These are phyloP conservation scores for Diatrype stigma DNA, from an alignment of 2,329 filamentous ascomycete species.

Conservation along the genomic window DNA sequence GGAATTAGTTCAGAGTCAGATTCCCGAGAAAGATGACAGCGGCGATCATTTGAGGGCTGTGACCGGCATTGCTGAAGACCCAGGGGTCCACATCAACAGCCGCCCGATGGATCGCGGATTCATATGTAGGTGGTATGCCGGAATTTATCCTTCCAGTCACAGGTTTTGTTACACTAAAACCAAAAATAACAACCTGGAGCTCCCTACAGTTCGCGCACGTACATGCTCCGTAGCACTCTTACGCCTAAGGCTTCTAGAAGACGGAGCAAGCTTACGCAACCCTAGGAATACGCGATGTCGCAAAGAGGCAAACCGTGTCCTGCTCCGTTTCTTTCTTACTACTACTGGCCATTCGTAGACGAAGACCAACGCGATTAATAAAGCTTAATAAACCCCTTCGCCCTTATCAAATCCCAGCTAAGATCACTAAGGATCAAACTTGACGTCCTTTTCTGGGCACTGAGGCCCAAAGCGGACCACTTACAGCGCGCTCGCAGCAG, in stretches of 20 bases:
- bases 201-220: not conserved
- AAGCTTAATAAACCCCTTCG: no score
- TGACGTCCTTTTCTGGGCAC: not conserved
- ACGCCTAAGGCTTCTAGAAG: constrained; percentile 1
- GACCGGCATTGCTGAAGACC: not conserved
- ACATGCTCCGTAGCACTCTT: no score
- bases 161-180: not conserved
- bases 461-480: not conserved
- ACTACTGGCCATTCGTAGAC: not conserved
- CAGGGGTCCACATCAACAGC: not conserved
- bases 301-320: not conserved
- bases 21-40: constrained; percentile 1
- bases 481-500: not conserved
- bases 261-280: not conserved
- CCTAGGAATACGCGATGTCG: not conserved
- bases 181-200: no score
- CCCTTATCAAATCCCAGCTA: not conserved
- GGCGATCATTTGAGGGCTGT: not conserved
- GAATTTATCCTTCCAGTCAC: not conserved
- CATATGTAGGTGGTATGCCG: not conserved
- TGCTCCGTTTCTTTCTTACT: not conserved
- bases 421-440: not conserved
- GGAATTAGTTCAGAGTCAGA: not conserved
- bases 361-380: not conserved
- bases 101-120: no score